Percentiles rank a stretch among this genome's conserved stretches.
phyloP scores from a whole-genome alignment of 306 rosid species.

The Dryas drummondii region DNA sequence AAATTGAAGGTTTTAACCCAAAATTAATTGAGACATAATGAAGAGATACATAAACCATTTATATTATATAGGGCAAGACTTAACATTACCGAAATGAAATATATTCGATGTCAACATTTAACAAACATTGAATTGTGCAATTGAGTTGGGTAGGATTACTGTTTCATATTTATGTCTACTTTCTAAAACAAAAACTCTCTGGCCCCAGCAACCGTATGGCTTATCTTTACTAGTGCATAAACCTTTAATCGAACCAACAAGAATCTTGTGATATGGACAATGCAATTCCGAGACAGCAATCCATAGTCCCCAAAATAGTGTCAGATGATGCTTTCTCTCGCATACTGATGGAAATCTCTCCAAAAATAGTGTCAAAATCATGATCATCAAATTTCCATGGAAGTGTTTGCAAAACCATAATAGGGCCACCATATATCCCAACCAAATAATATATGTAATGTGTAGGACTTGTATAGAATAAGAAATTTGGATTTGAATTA shows the following conservation, averaged over 20 bases:
- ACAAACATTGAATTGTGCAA: background rate
- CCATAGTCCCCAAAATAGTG: slow-evolving; percentile 11
- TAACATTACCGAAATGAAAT: too few species aligned
- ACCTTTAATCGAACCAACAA: slow-evolving; percentile 6
- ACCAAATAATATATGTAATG: too few species aligned
- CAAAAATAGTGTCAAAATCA: slow-evolving; percentile 4
- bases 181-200: background rate
- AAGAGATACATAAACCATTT: too few species aligned
- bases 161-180: background rate
- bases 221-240: background rate
- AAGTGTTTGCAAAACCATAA: background rate
- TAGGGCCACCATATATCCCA: background rate
- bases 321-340: slow-evolving; percentile 9
- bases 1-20: too few species aligned
- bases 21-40: too few species aligned
- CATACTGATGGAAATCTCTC: slow-evolving; percentile 1
- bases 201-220: background rate
- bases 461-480: too few species aligned
- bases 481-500: too few species aligned
- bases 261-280: slow-evolving; percentile 17
- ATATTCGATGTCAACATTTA: too few species aligned
- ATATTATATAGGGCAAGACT: too few species aligned
- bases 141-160: background rate
- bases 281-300: slow-evolving; percentile 3
- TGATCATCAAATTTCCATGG: background rate